Percentiles rank a stretch among this genome's conserved stretches.
Conservation (phyloP, 1,284 basidiomycete genomes). For the Fereydounia khargensis region DNA sequence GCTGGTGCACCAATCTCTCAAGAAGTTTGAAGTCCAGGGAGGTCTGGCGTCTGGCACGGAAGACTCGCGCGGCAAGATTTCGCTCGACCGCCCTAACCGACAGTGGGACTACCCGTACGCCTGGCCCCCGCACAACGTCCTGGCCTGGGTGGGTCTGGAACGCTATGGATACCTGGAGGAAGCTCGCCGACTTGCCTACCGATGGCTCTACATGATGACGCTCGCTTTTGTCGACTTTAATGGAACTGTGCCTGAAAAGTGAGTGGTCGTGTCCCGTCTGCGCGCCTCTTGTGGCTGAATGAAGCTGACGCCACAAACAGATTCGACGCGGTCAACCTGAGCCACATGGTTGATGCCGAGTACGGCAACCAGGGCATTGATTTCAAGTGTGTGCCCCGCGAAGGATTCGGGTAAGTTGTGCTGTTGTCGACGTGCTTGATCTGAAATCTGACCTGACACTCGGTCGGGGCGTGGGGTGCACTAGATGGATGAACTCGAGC, state of each 20-base stretch:
- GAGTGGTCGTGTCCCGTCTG: constrained; percentile 1
- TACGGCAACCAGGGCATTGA: constrained; percentile 98
- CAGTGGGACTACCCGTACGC: constrained; percentile 74
- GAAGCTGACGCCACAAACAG: constrained; percentile 47
- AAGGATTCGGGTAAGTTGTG: constrained; percentile 91
- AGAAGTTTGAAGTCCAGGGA: constrained; percentile 93
- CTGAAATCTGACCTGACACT: not conserved
- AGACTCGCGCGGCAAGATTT: constrained; percentile 90
- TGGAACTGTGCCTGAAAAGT: constrained; percentile 94
- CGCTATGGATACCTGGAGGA: constrained; percentile 93
- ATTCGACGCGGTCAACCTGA: constrained; percentile 93
- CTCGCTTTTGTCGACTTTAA: constrained; percentile 72
- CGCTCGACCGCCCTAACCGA: constrained; percentile 92
- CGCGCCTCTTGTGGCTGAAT: not conserved
- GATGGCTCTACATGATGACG: constrained; percentile 85
- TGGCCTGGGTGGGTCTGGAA: constrained; percentile 94
- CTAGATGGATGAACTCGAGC: constrained; percentile 63
- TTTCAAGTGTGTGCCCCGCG: constrained; percentile 81
- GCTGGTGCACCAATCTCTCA: constrained; percentile 81
- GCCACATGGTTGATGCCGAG: constrained; percentile 93
- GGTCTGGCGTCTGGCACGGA: constrained; percentile 96
- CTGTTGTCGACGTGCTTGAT: no score
- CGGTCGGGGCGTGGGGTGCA: not conserved
- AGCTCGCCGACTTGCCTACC: constrained; percentile 86
- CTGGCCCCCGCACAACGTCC: constrained; percentile 73